Evolutionary conservation across 164 flowering plant species (phyloP), one percentile per base, ranked within the genome.

Genomic region (Nymphaea thermarum): DNA sequence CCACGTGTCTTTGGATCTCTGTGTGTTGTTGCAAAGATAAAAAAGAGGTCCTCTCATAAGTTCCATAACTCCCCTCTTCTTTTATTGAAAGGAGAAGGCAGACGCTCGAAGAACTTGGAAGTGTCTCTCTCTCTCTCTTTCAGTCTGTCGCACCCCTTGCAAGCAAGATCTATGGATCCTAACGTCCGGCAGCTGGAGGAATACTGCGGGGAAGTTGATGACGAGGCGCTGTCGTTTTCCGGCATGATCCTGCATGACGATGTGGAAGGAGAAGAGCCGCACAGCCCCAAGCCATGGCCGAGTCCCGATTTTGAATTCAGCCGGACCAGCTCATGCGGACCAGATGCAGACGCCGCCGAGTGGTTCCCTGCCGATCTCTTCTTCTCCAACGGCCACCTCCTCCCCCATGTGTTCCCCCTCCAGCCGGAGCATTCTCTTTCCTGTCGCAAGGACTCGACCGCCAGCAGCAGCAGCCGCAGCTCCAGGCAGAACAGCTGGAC

Each of bases 391-490:
- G 71, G 71, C 4, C 65, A 18, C 55, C 47, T 68, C 8, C 60
- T 61, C 11, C 71, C 65, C 4, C 71, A 68, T 12, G 43, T 42
- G 6, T 68, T 68, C 65, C 65, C 71, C 14, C 5, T 44, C 3
- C 43, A 16, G 16, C 6, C 3, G 12, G 47, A 17, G 16, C 61
- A 36, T 61, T 64, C 65, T 53, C 43, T 45, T n/a, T 84, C 85
- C 2, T 84, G 87, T 6, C 76, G 86, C n/a, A 83, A 90, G 71
- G 85, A 80, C 63, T 87, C 91, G 71, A 83, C 76, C 44, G 84
- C 70, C 68, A 88, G 92, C 68, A 78, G 86, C 68, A 83, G 86
- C 73, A 83, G 90, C 71, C 66, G 73, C 16, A 60, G 47, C 65
- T 73, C 74, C 5, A 70, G 82, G 43, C 83, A 83, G 41, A 67